Base-by-base conservation (phyloP, 139 green algal genomes). In the Medakamo hakoo region DNA sequence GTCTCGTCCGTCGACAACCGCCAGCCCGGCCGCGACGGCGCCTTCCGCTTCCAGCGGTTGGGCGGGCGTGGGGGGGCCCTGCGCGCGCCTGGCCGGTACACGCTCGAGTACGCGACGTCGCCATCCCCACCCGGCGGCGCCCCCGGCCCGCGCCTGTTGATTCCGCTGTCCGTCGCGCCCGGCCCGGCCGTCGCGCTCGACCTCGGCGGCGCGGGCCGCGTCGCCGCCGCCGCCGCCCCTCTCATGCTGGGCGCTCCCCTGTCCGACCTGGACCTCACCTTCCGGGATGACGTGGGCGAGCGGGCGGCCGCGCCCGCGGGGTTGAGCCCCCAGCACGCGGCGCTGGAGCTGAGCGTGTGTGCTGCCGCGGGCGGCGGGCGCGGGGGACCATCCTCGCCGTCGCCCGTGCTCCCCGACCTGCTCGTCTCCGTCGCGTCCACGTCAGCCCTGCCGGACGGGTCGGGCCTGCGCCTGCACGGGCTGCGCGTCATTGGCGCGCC, bases 221-320 rank as follows among this genome's bases (percentile, higher is more conserved):
- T 63, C 9, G 66, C 68, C 14, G 59, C 68, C 14, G 74, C 74
- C 1, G 59, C 65, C 48, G 62, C 65, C 32, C 40, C 70, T 4
- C 22, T 89, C 3, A 60, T 75, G 48, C 77, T 89, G 32, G 82
- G 82, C 1, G 75, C 86, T 75, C 68, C 57, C 24, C 71, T 89
- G 58, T 82, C 81, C 3, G 72, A 70, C 0, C 64, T 88, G 57
- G 67, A 65, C 19, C 28, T 89, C 27, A 59, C 58, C 2, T 71
- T 81, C 29, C 65, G 64, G 31, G 82, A 86, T 61, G 62, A 56
- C 2, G 64, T 70, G 55, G 80, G 72, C 67, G 88, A 88, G 59
- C 26, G 31, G 3, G 66, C 80, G 62, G 29, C n/a, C 31, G 26
- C 49, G 61, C 52, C 30, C 1, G 40, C 40, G n/a, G n/a, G n/a